Percentiles rank a stretch among this genome's conserved stretches.
Evolutionary conservation across 2,329 filamentous ascomycete genomes (phyloP).

Genomic region (Cryoendolithus antarcticus): DNA sequence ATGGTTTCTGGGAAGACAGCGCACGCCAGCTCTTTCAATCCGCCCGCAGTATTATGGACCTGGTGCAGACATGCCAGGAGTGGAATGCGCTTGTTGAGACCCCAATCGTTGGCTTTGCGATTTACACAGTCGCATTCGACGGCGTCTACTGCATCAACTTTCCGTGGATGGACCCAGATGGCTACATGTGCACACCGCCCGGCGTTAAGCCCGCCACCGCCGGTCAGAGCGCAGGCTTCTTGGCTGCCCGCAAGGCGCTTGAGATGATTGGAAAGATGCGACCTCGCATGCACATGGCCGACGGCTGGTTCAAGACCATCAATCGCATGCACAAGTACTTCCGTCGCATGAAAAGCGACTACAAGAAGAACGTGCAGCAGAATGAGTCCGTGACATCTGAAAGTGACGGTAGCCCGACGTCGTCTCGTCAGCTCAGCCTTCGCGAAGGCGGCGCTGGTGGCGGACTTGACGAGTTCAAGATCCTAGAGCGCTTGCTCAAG

Average conservation of each 20-base stretch:
- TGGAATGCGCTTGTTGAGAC: slow-evolving; percentile 53
- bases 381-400: slow-evolving; percentile 18
- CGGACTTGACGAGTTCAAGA: slow-evolving; percentile 44
- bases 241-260: slow-evolving; percentile 37
- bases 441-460: slow-evolving; percentile 35
- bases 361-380: slow-evolving; percentile 22
- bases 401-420: slow-evolving; percentile 17
- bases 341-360: slow-evolving; percentile 38
- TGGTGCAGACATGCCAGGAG: slow-evolving; percentile 50
- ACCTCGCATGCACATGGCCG: slow-evolving; percentile 43
- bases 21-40: slow-evolving; percentile 52
- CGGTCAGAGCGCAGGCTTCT: slow-evolving; percentile 22
- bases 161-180: slow-evolving; percentile 52
- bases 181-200: slow-evolving; percentile 35
- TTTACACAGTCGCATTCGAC: slow-evolving; percentile 54
- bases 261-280: slow-evolving; percentile 42
- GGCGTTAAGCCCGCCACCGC: slow-evolving; percentile 7
- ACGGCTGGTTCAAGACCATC: slow-evolving; percentile 43
- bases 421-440: slow-evolving; percentile 28
- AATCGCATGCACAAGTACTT: slow-evolving; percentile 44
- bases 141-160: slow-evolving; percentile 56
- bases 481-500: slow-evolving; percentile 25
- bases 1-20: slow-evolving; percentile 50
- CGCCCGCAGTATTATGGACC: slow-evolving; percentile 50
- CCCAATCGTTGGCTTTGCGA: slow-evolving; percentile 52